Conservation (phyloP, 139 green algal genomes). For the Pleodorina starrii region DNA sequence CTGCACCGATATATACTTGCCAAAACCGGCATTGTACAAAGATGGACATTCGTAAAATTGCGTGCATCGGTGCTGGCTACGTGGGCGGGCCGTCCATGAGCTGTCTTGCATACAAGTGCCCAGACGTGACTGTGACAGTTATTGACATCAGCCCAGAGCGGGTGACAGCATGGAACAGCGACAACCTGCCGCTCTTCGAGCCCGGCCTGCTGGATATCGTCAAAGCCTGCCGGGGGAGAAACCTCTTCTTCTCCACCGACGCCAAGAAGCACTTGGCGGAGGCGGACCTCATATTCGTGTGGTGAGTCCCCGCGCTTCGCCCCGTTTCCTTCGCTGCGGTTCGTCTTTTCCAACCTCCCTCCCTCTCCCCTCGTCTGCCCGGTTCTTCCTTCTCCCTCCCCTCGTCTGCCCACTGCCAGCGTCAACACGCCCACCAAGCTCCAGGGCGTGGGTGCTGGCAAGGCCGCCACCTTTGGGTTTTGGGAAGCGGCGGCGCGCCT, state of each 20-base stretch:
- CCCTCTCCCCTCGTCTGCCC: not conserved
- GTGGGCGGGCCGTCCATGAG: slow-evolving; percentile 78
- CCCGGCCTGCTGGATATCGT: slow-evolving; percentile 95
- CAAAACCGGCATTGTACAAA: no score
- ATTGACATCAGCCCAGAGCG: slow-evolving; percentile 68
- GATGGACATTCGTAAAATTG: slow-evolving; percentile 22
- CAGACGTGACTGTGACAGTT: slow-evolving; percentile 70
- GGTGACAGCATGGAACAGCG: slow-evolving; percentile 91
- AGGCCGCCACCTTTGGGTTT: slow-evolving; percentile 98
- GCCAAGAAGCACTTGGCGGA: slow-evolving; percentile 90
- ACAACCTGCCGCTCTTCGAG: slow-evolving; percentile 97
- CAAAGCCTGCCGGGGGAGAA: slow-evolving; percentile 75
- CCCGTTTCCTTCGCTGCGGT: no score
- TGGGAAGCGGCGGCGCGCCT: slow-evolving; percentile 95
- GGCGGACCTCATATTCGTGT: slow-evolving; percentile 97
- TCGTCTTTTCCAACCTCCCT: no score
- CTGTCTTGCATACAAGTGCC: slow-evolving; percentile 75
- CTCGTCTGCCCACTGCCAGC: slow-evolving; percentile 46
- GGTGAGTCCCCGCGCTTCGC: slow-evolving; percentile 39
- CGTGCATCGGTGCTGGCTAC: slow-evolving; percentile 58
- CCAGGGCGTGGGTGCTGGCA: slow-evolving; percentile 92
- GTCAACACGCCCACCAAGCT: slow-evolving; percentile 99
- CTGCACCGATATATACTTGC: no score
- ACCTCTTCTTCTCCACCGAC: slow-evolving; percentile 97
- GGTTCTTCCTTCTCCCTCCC: not conserved